Base-by-base conservation (phyloP, 2,329 filamentous ascomycete species). In the Aulographum hederae region DNA sequence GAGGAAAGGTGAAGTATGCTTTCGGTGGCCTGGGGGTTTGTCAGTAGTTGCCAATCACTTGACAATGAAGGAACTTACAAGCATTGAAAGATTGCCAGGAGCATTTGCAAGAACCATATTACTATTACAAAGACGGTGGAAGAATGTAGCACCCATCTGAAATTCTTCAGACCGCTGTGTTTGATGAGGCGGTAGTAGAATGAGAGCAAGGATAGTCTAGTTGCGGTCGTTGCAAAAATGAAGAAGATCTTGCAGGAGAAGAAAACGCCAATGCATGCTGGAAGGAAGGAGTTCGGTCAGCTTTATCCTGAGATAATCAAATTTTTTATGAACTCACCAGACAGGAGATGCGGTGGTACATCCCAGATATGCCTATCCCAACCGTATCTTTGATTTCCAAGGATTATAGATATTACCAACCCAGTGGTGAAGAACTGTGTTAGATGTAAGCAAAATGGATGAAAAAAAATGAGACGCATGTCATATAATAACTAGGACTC, bases 151-250 rank as follows among this genome's bases (percentile, higher is more conserved):
- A 52, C 39, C 46, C 49, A 53, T 11, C 38, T 45, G 42, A 58
- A 61, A 44, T 50, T 50, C 2, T 31, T 40, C 30, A 48, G 50
- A 2, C 47, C 48, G n/a, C 50, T 51, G 36, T 61, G 56, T 6
- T 48, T 36, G 5, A 60, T 45, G 6, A 61, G 43, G 10, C 59
- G 51, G 32, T 59, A 60, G 38, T 61, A 63, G 40, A 61, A 59
- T 39, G 46, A 53, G 20, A 60, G 51, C 6, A 62, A 43, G 1
- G 55, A 59, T 12, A 59, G 43, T 12, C 58, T 45, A 0, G 56
- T 60, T 34, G 58, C 60, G 1, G 52, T 54, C 1, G 57, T 46
- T 2, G 57, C 56, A 10, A 49, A 40, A 2, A 48, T 50, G 37
- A 60, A 61, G 4, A 56, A 40, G 5, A 57, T 32, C 38, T 61